Conservation (phyloP, 2,329 filamentous ascomycete species). For the Fusarium odoratissimum region DNA sequence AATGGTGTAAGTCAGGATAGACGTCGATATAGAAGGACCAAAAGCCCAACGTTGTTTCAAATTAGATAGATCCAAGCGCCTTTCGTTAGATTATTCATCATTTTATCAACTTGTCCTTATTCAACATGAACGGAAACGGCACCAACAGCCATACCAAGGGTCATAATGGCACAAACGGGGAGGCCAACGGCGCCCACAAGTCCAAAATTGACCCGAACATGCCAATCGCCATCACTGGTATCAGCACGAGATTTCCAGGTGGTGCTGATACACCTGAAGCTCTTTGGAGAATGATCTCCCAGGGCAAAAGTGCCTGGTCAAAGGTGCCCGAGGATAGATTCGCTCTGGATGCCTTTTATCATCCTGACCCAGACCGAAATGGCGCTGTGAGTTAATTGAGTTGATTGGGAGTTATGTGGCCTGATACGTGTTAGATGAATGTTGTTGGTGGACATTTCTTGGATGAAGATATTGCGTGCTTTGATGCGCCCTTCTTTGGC, state of each 20-base stretch:
- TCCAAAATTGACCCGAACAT: neutral
- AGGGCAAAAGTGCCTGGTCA: neutral
- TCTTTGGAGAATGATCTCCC: neutral
- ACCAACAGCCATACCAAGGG: neutral
- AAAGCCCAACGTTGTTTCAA: neutral
- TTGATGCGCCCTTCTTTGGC: neutral
- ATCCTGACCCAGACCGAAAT: neutral
- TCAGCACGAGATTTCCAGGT: neutral
- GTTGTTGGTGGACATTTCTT: neutral
- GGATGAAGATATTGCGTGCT: neutral
- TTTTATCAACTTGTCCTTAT: neutral
- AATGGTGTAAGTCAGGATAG: neutral
- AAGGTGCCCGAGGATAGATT: neutral
- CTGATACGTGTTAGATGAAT: neutral
- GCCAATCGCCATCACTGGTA: neutral
- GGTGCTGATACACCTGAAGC: neutral
- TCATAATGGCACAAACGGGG: neutral
- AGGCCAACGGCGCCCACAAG: neutral
- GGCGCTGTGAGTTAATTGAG: neutral
- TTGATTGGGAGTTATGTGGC: neutral
- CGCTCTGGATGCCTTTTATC: neutral
- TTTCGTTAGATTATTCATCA: neutral
- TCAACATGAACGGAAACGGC: conserved; percentile 8
- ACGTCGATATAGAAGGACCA: neutral
- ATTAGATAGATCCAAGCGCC: no score